phyloP scores from a whole-genome alignment of 2,329 filamentous ascomycete species.

The Sclerotiophoma versabilis region DNA sequence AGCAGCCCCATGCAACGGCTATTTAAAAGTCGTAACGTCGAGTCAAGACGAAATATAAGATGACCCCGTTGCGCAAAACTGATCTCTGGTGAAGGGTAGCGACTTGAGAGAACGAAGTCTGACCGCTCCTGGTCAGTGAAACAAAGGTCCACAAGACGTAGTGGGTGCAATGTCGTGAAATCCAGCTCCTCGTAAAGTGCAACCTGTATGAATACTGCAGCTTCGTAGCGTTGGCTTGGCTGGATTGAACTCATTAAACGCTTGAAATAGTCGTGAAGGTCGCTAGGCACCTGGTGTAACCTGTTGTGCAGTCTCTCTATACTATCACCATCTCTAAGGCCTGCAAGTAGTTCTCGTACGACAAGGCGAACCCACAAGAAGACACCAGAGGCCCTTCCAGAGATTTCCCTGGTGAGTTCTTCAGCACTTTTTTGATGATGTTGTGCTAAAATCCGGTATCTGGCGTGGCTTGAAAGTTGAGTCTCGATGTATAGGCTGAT shows the following conservation, averaged over 20 bases:
- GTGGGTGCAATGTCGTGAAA: neutral
- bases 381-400: conserved; percentile 36
- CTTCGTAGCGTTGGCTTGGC: neutral
- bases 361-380: conserved; percentile 47
- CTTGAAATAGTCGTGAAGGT: neutral
- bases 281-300: conserved; percentile 29
- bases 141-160: neutral
- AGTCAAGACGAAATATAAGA: neutral
- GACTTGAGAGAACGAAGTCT: neutral
- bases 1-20: neutral
- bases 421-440: conserved; percentile 15
- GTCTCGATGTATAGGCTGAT: neutral
- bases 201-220: neutral
- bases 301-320: conserved; percentile 37
- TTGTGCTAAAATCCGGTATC: conserved; percentile 47
- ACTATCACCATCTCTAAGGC: conserved; percentile 37
- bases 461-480: conserved; percentile 19
- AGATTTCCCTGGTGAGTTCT: conserved; percentile 38
- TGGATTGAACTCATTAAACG: neutral
- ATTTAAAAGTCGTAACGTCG: neutral
- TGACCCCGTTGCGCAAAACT: neutral
- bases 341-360: conserved; percentile 53
- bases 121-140: neutral
- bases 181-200: neutral
- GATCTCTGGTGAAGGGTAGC: too few relatives aligned